These are phyloP conservation scores for Blumeria hordei DNA, from an alignment of 2,329 filamentous ascomycete genomes.

Conservation along the genomic window DNA sequence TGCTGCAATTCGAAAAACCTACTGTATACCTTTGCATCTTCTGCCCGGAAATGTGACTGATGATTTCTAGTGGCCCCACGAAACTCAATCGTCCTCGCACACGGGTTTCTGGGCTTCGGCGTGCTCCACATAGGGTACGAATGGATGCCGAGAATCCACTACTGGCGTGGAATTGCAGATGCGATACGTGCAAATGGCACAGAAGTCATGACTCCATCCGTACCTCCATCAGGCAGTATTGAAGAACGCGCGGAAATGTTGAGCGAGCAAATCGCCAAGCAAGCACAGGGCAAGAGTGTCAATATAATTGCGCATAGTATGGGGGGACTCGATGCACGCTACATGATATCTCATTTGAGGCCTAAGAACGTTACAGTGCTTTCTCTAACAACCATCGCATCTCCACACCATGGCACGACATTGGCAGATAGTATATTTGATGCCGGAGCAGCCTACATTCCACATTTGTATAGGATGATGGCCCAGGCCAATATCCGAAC, in stretches of 20 bases:
- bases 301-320: constrained; percentile 53
- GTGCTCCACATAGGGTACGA: constrained; percentile 26
- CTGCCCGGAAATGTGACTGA: not conserved
- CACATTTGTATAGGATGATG: constrained; percentile 27
- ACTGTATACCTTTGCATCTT: constrained; percentile 19
- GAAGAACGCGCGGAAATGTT: constrained; percentile 33
- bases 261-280: constrained; percentile 25
- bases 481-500: constrained; percentile 29
- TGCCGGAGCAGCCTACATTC: constrained; percentile 23
- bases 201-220: constrained; percentile 32
- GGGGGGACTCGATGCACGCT: constrained; percentile 39
- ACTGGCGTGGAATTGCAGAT: constrained; percentile 40
- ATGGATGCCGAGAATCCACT: constrained; percentile 30
- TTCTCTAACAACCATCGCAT: constrained; percentile 17
- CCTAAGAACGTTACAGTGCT: constrained; percentile 22
- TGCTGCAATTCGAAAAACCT: constrained; percentile 30
- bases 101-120: constrained; percentile 39
- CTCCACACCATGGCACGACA: constrained; percentile 17
- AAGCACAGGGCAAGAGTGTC: constrained; percentile 30
- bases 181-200: constrained; percentile 28
- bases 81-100: constrained; percentile 38
- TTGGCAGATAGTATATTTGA: constrained; percentile 30
- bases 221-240: constrained; percentile 36
- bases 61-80: constrained; percentile 23
- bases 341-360: constrained; percentile 34